Conservation (phyloP, 1,284 basidiomycete species). For the Tylopilus sp. region DNA sequence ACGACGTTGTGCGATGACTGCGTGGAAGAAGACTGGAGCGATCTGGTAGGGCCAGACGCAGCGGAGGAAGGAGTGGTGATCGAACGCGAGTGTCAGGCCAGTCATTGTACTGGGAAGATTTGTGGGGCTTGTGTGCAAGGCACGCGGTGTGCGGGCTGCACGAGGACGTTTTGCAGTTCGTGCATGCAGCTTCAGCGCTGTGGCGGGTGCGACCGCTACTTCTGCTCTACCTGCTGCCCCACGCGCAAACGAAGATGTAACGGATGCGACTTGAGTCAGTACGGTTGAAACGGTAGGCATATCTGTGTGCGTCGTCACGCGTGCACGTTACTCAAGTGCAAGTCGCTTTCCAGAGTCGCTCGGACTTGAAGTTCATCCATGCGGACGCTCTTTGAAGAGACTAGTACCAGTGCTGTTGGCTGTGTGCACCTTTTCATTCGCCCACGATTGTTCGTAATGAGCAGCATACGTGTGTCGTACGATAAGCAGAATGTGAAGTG, state of each 20-base stretch:
- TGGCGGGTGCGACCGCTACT: constrained; percentile 3
- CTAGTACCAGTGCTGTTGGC: too few species aligned
- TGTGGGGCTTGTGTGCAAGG: constrained; percentile 13
- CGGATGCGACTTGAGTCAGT: too few species aligned
- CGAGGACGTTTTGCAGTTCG: constrained; percentile 10
- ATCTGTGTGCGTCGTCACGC: too few species aligned
- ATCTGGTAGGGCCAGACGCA: neutral
- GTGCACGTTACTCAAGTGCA: too few species aligned
- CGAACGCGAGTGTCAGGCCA: neutral
- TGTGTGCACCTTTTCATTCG: too few species aligned
- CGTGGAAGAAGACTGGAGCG: constrained; percentile 20
- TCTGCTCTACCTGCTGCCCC: constrained; percentile 10
- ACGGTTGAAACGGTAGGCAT: too few species aligned
- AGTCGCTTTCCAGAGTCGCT: too few species aligned
- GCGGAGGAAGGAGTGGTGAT: constrained; percentile 17
- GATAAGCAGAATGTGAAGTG: too few species aligned
- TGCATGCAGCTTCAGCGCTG: constrained; percentile 11
- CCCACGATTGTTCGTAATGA: too few species aligned
- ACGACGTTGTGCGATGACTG: constrained; percentile 24
- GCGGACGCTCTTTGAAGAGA: too few species aligned
- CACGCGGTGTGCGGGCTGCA: constrained; percentile 15
- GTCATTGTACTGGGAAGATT: constrained; percentile 12
- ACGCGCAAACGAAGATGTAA: neutral
- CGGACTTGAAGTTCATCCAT: too few species aligned
- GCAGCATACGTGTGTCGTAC: too few species aligned